phyloP scores from a whole-genome alignment of 2,329 filamentous ascomycete genomes.

The Albophoma yamanashiensis region DNA sequence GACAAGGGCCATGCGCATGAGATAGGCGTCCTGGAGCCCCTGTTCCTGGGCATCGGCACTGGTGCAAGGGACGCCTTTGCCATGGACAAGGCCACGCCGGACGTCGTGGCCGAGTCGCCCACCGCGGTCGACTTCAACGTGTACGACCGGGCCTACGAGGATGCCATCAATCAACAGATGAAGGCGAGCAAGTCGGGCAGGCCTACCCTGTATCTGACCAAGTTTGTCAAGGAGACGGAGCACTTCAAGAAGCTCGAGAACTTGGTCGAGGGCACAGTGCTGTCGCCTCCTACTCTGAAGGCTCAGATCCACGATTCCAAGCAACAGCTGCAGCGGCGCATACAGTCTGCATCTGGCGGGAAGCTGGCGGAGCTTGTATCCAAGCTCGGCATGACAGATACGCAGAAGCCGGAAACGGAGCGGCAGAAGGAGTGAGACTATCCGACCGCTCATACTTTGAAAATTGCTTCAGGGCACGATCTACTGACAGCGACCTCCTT shows the following conservation, averaged over 20 bases:
- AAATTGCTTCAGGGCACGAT: not conserved
- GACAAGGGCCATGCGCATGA: slow-evolving; percentile 39
- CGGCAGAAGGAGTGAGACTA: not conserved
- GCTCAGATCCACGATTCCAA: slow-evolving; percentile 6
- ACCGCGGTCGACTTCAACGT: slow-evolving; percentile 76
- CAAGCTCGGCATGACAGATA: slow-evolving; percentile 5
- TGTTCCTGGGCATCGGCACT: slow-evolving; percentile 69
- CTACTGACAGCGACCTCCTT: not conserved
- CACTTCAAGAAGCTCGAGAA: slow-evolving; percentile 26
- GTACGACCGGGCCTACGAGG: slow-evolving; percentile 76
- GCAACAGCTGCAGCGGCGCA: slow-evolving; percentile 1
- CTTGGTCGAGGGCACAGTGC: slow-evolving; percentile 20
- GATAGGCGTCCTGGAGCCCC: slow-evolving; percentile 47
- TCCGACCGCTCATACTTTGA: not conserved
- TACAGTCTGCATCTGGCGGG: not conserved
- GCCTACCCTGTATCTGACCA: slow-evolving; percentile 38
- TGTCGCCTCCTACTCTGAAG: slow-evolving; percentile 5
- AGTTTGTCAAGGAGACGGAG: slow-evolving; percentile 33
- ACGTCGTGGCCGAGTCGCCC: slow-evolving; percentile 72
- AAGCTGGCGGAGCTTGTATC: slow-evolving; percentile 7
- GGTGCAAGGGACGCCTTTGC: slow-evolving; percentile 40
- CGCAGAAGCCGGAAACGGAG: not conserved
- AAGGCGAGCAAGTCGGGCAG: slow-evolving; percentile 27
- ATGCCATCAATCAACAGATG: slow-evolving; percentile 67
- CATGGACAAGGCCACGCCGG: slow-evolving; percentile 24